A percentile compares a stretch with the other conserved stretches of the same genome.
These are phyloP conservation scores for Conoideocrella luteorostrata DNA, from an alignment of 2,329 filamentous ascomycete genomes.

Conservation along the genomic window DNA sequence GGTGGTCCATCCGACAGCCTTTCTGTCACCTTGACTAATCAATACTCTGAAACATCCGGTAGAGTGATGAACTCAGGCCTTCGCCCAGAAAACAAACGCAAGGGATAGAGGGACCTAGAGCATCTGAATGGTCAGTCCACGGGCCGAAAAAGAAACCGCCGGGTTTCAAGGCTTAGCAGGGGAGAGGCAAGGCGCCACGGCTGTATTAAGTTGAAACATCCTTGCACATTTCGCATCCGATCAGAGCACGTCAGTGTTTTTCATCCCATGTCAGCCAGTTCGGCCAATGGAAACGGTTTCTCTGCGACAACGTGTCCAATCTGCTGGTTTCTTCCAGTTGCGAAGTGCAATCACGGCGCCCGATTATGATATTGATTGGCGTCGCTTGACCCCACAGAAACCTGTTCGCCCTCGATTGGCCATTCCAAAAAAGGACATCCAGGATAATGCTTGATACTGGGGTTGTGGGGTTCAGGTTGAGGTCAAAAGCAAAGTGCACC, in stretches of 20 bases:
- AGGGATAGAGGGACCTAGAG: slow-evolving; percentile 5
- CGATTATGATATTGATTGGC: background rate
- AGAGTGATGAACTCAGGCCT: background rate
- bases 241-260: background rate
- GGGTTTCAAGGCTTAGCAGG: background rate
- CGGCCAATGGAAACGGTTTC: background rate
- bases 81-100: slow-evolving; percentile 2
- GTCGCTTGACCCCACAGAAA: background rate
- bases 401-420: background rate
- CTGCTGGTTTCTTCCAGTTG: background rate
- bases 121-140: slow-evolving; percentile 1
- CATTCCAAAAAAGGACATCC: background rate
- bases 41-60: too few species aligned
- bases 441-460: too few species aligned
- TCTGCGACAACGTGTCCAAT: background rate
- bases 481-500: background rate
- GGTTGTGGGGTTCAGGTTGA: too few species aligned
- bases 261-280: background rate
- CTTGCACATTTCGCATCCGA: background rate
- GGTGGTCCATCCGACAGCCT: too few species aligned
- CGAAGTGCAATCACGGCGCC: background rate
- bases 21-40: too few species aligned
- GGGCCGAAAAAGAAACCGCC: slow-evolving; percentile 3
- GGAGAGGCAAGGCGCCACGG: slow-evolving; percentile 2
- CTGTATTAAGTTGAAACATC: slow-evolving; percentile 1